Evolutionary conservation across 164 flowering plant genomes (phyloP).

Genomic region (Annona cherimola): DNA sequence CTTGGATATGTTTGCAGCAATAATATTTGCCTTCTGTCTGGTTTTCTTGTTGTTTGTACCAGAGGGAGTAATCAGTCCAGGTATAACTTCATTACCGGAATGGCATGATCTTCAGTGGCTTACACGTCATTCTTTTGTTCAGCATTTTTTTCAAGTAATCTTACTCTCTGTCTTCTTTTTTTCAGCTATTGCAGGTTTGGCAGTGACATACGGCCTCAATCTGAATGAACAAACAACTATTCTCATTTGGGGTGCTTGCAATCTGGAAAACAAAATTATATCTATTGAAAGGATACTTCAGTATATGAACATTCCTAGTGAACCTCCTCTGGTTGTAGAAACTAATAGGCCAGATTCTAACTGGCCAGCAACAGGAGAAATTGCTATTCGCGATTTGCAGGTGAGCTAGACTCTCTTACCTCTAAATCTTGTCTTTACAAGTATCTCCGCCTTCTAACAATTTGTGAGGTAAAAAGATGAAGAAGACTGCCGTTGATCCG

Average conservation of each 20-base stretch:
- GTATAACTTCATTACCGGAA: conserved; percentile 11
- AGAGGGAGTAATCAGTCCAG: conserved; percentile 30
- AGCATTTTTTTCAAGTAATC: background rate
- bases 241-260: conserved; percentile 35
- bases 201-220: conserved; percentile 47
- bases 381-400: conserved; percentile 22
- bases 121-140: background rate
- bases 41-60: conserved; percentile 38
- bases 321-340: conserved; percentile 26
- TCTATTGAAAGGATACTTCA: conserved; percentile 37
- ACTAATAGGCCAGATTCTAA: conserved; percentile 15
- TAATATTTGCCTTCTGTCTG: conserved; percentile 33
- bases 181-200: conserved; percentile 44
- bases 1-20: conserved; percentile 30
- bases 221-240: conserved; percentile 27
- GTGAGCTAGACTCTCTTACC: conserved; percentile 3
- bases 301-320: conserved; percentile 27
- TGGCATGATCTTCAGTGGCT: background rate
- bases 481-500: background rate
- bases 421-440: background rate
- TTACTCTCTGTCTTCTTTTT: conserved; percentile 1
- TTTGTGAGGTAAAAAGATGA: background rate
- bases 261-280: conserved; percentile 44
- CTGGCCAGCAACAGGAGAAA: conserved; percentile 24
- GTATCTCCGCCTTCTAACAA: too few species aligned